phyloP scores from a whole-genome alignment of 495 filamentous ascomycete species.

The Aspergillus avenaceus region DNA sequence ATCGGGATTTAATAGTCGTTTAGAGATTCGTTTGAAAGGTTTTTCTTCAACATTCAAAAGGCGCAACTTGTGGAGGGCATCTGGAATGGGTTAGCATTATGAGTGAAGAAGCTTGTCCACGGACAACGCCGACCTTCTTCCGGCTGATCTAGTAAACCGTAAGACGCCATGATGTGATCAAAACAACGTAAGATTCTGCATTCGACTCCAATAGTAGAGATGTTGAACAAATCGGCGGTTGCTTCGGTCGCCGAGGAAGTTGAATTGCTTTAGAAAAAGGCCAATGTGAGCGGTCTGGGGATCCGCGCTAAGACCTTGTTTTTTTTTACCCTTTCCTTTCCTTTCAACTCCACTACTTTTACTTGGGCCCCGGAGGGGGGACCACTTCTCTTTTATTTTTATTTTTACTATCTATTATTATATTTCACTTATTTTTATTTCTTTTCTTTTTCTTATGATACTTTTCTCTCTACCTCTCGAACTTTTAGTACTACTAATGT shows the following conservation, averaged over 20 bases:
- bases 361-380: no score
- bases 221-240: conserved; percentile 5
- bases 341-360: background rate
- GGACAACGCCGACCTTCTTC: conserved; percentile 45
- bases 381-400: background rate
- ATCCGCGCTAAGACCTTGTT: conserved; percentile 15
- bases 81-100: conserved; percentile 35
- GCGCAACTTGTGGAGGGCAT: conserved; percentile 84
- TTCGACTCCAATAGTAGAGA: background rate
- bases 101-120: conserved; percentile 3
- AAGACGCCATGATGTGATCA: conserved; percentile 37
- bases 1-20: conserved; percentile 66
- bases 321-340: background rate
- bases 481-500: background rate
- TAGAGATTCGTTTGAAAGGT: conserved; percentile 84
- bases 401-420: background rate
- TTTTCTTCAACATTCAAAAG: conserved; percentile 90
- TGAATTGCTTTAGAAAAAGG: conserved; percentile 11
- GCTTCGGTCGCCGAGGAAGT: conserved; percentile 14
- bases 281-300: conserved; percentile 17
- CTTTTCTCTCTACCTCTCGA: background rate
- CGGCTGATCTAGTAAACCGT: conserved; percentile 43
- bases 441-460: background rate
- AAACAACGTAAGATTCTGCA: conserved; percentile 1
- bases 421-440: no score